Percentiles rank a stretch among this genome's conserved stretches.
These are phyloP conservation scores for Dryas alaskensis DNA, from an alignment of 306 rosid genomes.

Conservation along the genomic window DNA sequence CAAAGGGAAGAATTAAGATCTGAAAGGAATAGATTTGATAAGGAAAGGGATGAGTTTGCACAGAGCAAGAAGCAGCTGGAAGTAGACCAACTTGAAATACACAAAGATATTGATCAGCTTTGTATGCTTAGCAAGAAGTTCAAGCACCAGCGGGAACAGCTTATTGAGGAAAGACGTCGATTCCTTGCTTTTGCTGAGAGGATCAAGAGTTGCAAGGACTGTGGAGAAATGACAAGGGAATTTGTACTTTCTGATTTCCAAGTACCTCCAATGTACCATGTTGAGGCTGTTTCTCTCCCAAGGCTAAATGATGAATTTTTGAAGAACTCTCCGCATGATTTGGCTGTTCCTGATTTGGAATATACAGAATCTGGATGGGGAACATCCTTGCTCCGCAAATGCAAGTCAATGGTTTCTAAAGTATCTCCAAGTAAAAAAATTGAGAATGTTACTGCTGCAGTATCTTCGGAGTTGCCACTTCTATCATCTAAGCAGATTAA, in stretches of 20 bases:
- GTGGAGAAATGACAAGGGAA: conserved; percentile 61
- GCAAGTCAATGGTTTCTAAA: conserved; percentile 59
- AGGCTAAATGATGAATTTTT: conserved; percentile 28
- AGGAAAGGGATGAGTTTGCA: conserved; percentile 55
- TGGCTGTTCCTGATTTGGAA: conserved; percentile 34
- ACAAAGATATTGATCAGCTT: conserved; percentile 69
- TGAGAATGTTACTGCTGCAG: conserved; percentile 43
- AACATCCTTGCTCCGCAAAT: conserved; percentile 60
- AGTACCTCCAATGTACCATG: conserved; percentile 48
- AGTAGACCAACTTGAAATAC: conserved; percentile 61
- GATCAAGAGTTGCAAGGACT: conserved; percentile 62
- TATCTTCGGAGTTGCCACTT: conserved; percentile 30
- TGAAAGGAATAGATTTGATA: conserved; percentile 48
- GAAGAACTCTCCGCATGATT: conserved; percentile 29
- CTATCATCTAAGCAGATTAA: conserved; percentile 32
- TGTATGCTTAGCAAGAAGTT: conserved; percentile 67
- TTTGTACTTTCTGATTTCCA: conserved; percentile 59
- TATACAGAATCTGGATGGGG: conserved; percentile 42
- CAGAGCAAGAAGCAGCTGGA: conserved; percentile 57
- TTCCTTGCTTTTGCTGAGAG: conserved; percentile 75
- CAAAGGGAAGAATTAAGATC: conserved; percentile 64
- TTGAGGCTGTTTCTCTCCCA: conserved; percentile 31
- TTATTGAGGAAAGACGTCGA: conserved; percentile 56
- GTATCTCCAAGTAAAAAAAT: conserved; percentile 56
- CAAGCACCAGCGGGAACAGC: conserved; percentile 66